phyloP scores from a whole-genome alignment of 129 eudicot genomes.

The Dittrichia graveolens region DNA sequence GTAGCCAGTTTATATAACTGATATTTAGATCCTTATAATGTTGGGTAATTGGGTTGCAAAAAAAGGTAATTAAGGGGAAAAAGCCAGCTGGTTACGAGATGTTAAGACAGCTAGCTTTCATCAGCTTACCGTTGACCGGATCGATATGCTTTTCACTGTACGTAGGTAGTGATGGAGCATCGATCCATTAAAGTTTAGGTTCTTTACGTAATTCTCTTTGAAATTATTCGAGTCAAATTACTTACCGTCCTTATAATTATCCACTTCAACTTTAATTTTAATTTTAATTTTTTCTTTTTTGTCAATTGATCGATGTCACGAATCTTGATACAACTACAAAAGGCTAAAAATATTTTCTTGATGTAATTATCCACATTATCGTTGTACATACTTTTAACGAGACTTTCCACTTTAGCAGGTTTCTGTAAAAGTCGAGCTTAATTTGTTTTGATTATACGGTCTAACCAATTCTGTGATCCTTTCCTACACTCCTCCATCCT shows the following conservation, averaged over 20 bases:
- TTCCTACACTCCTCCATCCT: too few relatives aligned
- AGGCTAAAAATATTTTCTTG: too few relatives aligned
- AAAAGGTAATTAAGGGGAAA: not conserved
- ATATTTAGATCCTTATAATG: not conserved
- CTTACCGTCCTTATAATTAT: not conserved
- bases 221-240: conserved; percentile 2
- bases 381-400: too few relatives aligned
- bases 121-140: not conserved
- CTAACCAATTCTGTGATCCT: too few relatives aligned
- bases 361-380: too few relatives aligned
- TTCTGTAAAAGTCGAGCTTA: too few relatives aligned
- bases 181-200: not conserved
- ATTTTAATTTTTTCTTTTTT: not conserved
- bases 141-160: conserved; percentile 3
- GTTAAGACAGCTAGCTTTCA: not conserved
- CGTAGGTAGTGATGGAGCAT: conserved; percentile 7
- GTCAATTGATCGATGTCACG: too few relatives aligned
- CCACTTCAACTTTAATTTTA: not conserved
- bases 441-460: too few relatives aligned
- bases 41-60: not conserved
- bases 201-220: not conserved
- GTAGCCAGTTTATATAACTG: not conserved
- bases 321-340: too few relatives aligned
- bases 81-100: not conserved
- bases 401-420: too few relatives aligned